phyloP scores from a whole-genome alignment of 345 rosid species.

The Hibiscus trionum region DNA sequence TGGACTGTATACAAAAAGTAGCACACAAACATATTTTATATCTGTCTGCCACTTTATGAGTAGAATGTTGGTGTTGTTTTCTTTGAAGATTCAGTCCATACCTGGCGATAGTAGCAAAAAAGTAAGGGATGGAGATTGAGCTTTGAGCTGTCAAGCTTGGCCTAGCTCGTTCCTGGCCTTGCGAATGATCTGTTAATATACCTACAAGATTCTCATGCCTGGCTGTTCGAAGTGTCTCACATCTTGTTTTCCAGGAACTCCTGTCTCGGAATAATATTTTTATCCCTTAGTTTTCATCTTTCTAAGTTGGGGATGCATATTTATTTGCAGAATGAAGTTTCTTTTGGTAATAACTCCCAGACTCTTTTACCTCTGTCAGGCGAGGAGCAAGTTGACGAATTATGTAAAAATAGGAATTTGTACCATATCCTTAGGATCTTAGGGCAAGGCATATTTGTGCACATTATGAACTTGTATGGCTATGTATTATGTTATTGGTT shows the following conservation, averaged over 20 bases:
- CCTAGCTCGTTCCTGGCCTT: background rate
- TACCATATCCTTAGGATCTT: background rate
- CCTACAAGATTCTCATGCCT: slow-evolving; percentile 2
- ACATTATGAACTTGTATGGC: background rate
- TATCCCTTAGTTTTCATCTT: background rate
- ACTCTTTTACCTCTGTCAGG: background rate
- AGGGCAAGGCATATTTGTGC: background rate
- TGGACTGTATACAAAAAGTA: background rate
- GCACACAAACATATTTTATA: background rate
- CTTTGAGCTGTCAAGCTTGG: background rate
- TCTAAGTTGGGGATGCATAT: background rate
- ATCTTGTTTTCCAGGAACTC: background rate
- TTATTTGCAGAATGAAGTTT: background rate
- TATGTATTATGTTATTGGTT: background rate
- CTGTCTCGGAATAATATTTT: background rate
- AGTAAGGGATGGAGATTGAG: background rate
- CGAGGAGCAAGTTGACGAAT: background rate
- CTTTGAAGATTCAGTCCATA: background rate
- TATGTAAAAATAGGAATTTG: background rate
- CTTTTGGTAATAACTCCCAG: no score
- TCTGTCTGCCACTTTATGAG: background rate
- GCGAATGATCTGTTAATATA: background rate
- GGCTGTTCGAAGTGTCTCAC: background rate
- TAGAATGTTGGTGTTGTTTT: background rate
- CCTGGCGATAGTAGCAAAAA: background rate